Base-by-base conservation (phyloP, 352 stramenopile species). In the Poterioochromonas sp. region DNA sequence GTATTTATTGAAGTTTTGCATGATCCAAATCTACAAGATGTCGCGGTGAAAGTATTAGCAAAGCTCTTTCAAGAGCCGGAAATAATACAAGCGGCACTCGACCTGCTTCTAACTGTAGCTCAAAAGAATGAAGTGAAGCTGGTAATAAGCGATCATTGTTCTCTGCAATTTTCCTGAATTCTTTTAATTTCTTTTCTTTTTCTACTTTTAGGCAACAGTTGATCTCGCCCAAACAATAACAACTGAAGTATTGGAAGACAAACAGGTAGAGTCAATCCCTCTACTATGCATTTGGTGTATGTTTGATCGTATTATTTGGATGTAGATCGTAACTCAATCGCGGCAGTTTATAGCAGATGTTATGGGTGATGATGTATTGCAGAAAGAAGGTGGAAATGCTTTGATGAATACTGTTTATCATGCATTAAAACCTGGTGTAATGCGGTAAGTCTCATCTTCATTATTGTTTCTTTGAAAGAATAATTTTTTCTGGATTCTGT, bases 341-440 rank as follows among this genome's bases (percentile, higher is more conserved):
- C 5, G 65, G 40, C 2, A 35, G 12, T 74, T 74, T n/a, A 35
- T 74, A 1, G 40, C 37, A 12, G 40, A 51, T 26, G 65, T 74
- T 3, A 74, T 74, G 65, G 39, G 65, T 15, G 65, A 74, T 39
- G 65, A 74, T 54, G 15, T 40, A 37, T 37, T 74, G n/a, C 65
- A 74, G 40, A 51, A 35, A n/a, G 65, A 74, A 54, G 65, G 65
- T 26, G 65, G 65, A 12, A 54, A 51, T 54, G 65, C 65, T 2
- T 26, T 74, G 22, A 54, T 34, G 65, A 74, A 74, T 26, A 40
- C 39, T 35, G 39, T 74, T 12, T 39, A 15, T 5, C 32, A 74
- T 39, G 65, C 65, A 35, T 37, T 74, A 0, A 29, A 51, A 37
- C 65, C 65, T 39, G 65, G 65, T 1, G 3, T 54, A 18, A 51